Evolutionary conservation across 129 eudicot species (phyloP).

Genomic region (Arctium lappa): DNA sequence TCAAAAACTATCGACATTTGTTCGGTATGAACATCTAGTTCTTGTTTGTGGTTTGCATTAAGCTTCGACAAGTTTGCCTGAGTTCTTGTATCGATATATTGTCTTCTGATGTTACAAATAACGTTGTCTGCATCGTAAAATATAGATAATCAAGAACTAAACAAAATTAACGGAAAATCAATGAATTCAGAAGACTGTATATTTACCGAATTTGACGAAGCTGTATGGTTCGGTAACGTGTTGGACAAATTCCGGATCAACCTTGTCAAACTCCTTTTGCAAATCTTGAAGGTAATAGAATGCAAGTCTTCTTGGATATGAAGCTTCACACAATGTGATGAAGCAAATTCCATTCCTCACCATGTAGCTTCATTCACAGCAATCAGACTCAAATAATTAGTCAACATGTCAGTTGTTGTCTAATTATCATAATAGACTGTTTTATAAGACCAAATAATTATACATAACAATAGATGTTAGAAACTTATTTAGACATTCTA

Average conservation of each 20-base stretch:
- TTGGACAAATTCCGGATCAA: constrained; percentile 20
- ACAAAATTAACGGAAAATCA: neutral
- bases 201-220: constrained; percentile 41
- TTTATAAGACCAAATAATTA: too few species aligned
- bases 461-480: too few species aligned
- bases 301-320: constrained; percentile 58
- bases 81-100: constrained; percentile 56
- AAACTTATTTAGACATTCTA: too few species aligned
- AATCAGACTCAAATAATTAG: neutral
- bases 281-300: constrained; percentile 49
- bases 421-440: too few species aligned
- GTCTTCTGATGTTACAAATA: constrained; percentile 46
- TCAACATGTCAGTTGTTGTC: neutral
- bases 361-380: constrained; percentile 36
- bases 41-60: constrained; percentile 28
- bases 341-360: constrained; percentile 56
- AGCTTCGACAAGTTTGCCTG: constrained; percentile 57
- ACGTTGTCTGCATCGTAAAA: constrained; percentile 28
- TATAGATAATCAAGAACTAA: neutral
- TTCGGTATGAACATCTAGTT: constrained; percentile 34
- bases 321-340: constrained; percentile 47
- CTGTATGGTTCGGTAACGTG: constrained; percentile 38
- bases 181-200: neutral
- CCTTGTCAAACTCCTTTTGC: constrained; percentile 45
- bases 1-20: constrained; percentile 38